Evolutionary conservation across 2,329 filamentous ascomycete genomes (phyloP).

Genomic region (Fonsecaea pedrosoi): DNA sequence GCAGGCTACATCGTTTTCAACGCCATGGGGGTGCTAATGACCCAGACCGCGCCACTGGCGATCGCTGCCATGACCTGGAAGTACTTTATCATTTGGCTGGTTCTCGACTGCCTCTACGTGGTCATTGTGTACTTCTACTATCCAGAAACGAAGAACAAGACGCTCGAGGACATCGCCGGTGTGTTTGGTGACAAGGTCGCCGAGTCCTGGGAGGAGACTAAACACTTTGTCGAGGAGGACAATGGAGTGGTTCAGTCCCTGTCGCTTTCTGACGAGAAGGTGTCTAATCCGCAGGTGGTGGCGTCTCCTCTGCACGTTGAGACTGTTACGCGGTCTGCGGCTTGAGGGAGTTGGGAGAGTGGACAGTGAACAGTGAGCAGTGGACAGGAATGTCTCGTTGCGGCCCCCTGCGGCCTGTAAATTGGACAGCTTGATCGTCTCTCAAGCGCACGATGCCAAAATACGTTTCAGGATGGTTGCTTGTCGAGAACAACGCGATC

Average conservation of each 20-base stretch:
- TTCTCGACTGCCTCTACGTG: conserved; percentile 20
- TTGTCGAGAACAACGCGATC: no score
- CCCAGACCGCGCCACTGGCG: conserved; percentile 21
- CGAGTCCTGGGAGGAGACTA: conserved; percentile 27
- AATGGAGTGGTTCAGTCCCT: neutral
- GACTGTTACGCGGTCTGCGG: no score
- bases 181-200: conserved; percentile 46
- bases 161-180: conserved; percentile 46
- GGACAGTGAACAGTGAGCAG: no score
- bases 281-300: no score
- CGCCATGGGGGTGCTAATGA: conserved; percentile 15
- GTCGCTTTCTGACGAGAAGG: neutral
- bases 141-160: conserved; percentile 46
- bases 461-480: no score
- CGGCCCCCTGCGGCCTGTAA: no score
- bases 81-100: conserved; percentile 26
- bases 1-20: conserved; percentile 17
- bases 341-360: no score
- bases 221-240: conserved; percentile 15
- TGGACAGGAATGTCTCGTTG: no score
- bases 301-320: no score
- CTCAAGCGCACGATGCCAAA: no score
- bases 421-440: no score
- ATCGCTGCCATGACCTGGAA: conserved; percentile 25
- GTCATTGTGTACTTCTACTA: conserved; percentile 44